Evolutionary conservation across 2,329 filamentous ascomycete species (phyloP).

Genomic region (Nannizzia gypsea): DNA sequence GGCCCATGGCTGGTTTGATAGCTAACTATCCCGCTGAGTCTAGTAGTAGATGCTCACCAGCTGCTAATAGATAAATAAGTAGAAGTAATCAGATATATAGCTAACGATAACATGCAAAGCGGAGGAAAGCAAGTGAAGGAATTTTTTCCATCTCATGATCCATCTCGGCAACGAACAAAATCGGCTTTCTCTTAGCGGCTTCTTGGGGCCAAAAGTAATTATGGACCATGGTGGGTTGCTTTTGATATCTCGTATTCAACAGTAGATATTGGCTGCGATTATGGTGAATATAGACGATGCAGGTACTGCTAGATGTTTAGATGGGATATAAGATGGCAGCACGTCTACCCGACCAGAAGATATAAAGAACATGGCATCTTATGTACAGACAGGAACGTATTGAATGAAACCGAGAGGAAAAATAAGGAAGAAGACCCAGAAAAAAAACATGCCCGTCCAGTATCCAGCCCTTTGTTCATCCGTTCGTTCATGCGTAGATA

Average conservation of each 20-base stretch:
- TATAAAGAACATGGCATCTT: background rate
- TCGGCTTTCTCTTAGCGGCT: too few species aligned
- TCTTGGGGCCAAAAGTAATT: too few species aligned
- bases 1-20: conserved; percentile 48
- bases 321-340: background rate
- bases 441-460: background rate
- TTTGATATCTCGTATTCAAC: too few species aligned
- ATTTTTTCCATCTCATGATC: too few species aligned
- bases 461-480: background rate
- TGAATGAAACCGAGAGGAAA: background rate
- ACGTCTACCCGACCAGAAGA: background rate
- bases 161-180: too few species aligned
- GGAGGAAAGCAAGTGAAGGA: too few species aligned
- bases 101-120: too few species aligned
- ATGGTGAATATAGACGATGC: too few species aligned
- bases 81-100: too few species aligned
- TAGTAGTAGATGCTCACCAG: background rate
- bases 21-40: background rate
- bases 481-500: background rate
- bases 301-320: background rate
- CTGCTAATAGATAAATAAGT: too few species aligned
- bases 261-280: too few species aligned
- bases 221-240: too few species aligned
- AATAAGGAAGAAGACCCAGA: background rate
- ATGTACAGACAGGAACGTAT: background rate